phyloP scores from a whole-genome alignment of 2,329 filamentous ascomycete species.

The Fusarium ambrosium region DNA sequence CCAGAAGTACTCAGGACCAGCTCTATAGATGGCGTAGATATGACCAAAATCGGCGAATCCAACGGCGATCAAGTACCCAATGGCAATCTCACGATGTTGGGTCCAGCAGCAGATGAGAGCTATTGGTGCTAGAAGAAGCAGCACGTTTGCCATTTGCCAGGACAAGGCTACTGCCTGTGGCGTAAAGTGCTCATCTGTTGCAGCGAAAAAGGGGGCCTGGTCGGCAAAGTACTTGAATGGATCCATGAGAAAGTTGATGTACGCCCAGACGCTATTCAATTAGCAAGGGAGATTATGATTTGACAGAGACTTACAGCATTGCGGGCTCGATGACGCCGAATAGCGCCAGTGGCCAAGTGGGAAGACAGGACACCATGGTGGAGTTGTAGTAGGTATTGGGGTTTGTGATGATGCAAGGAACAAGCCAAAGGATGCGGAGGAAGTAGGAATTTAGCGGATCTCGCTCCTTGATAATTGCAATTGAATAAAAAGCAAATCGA shows the following conservation, averaged over 20 bases:
- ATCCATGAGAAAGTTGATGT: conserved; percentile 1
- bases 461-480: background rate
- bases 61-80: background rate
- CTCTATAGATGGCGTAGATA: background rate
- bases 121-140: background rate
- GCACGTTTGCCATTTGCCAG: conserved; percentile 12
- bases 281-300: background rate
- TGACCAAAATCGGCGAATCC: conserved; percentile 3
- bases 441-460: background rate
- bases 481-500: background rate
- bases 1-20: conserved; percentile 15
- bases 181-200: conserved; percentile 1
- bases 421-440: too few relatives aligned
- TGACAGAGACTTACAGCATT: background rate
- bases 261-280: conserved; percentile 10
- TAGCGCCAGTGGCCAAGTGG: background rate
- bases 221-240: conserved; percentile 11
- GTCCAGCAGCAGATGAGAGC: conserved; percentile 16
- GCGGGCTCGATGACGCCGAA: background rate
- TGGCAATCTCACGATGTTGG: background rate
- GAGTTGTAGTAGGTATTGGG: background rate
- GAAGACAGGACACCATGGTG: background rate
- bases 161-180: conserved; percentile 5
- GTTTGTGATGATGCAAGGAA: background rate
- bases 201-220: background rate